Evolutionary conservation across 768 basidiomycete species (phyloP), one percentile per base, ranked within the genome.

Genomic region (Tricholoma furcatifolium): DNA sequence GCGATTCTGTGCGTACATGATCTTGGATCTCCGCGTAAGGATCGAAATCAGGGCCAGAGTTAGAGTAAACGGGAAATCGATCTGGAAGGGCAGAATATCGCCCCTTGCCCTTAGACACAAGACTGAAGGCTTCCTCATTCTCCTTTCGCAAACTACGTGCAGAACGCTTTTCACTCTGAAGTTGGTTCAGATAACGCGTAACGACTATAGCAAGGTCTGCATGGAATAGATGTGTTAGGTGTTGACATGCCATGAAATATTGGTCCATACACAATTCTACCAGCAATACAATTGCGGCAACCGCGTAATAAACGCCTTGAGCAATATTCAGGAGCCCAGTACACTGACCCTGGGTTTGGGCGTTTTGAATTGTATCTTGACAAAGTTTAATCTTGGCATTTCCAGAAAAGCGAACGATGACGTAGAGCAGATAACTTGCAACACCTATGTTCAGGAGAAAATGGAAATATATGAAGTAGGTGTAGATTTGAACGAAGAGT

Each of bases 381-480:
- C 86, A 88, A 38, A 75, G 70, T 18, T 72, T 58, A 39, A 65
- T 62, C 21, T 76, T 64, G 47, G 78, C 73, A 43, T 68, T 72
- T 32, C 69, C 67, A 14, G 79, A 70, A 38, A 77, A 74, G 51
- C 74, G 74, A 40, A 74, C 72, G 44, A 86, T 69, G 50, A 74
- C 64, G 57, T 70, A 77, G 35, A 84, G 70, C 58, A 84, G 72
- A 67, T 78, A 85, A 50, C 63, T 64, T 36, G 79, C 79, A 54
- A 80, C 74, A 24, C 67, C 72, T 63, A 84, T 52, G 62, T 82
- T 83, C 72, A 83, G 53, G 58, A 80, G 36, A 62, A 84, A 76
- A 67, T 85, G 81, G 57, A 76, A 56, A 69, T 82, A 81, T 62
- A 83, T 68, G 64, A 79, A 77, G 63, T 80, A 79, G 9, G 78